phyloP scores from a whole-genome alignment of 257 asterid genomes.

The Salvia rosmarinus region DNA sequence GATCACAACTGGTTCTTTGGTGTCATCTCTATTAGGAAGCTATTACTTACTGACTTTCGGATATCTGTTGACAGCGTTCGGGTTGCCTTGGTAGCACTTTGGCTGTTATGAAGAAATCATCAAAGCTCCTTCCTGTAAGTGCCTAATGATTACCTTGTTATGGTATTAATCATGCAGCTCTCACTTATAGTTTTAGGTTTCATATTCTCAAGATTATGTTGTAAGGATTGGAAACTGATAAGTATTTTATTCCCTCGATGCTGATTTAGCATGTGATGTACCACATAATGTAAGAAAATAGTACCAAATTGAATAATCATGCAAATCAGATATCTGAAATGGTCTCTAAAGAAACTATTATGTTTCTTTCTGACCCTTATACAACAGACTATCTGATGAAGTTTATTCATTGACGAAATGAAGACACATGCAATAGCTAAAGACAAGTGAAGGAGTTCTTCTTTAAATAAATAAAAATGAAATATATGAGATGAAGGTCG shows the following conservation, averaged over 20 bases:
- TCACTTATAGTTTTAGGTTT: slow-evolving; percentile 2
- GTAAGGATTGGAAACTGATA: too few relatives aligned
- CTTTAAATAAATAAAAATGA: too few relatives aligned
- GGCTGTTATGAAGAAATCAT: slow-evolving; percentile 97
- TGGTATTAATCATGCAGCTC: background rate
- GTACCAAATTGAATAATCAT: too few relatives aligned
- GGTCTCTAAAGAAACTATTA: background rate
- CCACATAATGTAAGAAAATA: too few relatives aligned
- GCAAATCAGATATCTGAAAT: too few relatives aligned
- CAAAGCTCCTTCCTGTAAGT: slow-evolving; percentile 93
- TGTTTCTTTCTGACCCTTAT: background rate
- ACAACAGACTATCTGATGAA: too few relatives aligned
- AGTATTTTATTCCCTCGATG: too few relatives aligned
- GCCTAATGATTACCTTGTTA: slow-evolving; percentile 24
- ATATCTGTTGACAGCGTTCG: slow-evolving; percentile 64
- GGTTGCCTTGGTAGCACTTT: slow-evolving; percentile 96
- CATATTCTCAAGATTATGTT: too few relatives aligned
- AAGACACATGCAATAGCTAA: background rate
- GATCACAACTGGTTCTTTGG: slow-evolving; percentile 22
- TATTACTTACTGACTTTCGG: slow-evolving; percentile 31
- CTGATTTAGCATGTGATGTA: too few relatives aligned
- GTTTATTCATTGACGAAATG: background rate
- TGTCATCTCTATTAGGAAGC: slow-evolving; percentile 18
- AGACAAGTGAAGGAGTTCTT: background rate
- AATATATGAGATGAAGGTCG: too few relatives aligned